Evolutionary conservation across 805 yeast species (phyloP).

Genomic region (Myxozyma udenii): DNA sequence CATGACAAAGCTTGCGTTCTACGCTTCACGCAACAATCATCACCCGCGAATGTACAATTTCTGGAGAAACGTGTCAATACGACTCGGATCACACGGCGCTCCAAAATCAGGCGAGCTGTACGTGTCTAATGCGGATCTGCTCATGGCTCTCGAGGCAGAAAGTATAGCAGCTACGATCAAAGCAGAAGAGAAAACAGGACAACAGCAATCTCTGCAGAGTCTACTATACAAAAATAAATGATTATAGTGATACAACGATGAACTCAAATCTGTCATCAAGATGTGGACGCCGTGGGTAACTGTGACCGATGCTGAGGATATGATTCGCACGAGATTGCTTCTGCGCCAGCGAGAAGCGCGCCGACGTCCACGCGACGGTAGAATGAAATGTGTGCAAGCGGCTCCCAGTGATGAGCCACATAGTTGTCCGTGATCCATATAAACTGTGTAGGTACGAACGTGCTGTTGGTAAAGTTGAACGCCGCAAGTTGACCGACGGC

Average conservation of each 20-base stretch:
- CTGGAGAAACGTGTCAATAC: conserved; percentile 13
- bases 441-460: conserved; percentile 21
- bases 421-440: conserved; percentile 15
- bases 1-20: conserved; percentile 19
- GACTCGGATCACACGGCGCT: conserved; percentile 7
- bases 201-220: neutral
- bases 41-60: conserved; percentile 23
- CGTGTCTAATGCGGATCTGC: conserved; percentile 4
- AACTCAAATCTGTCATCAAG: neutral
- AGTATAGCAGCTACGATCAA: neutral
- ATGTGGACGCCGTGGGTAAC: neutral
- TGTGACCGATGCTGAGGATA: neutral
- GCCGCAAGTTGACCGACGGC: conserved; percentile 27
- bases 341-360: conserved; percentile 14
- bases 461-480: conserved; percentile 17
- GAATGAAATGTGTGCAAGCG: conserved; percentile 10
- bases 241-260: neutral
- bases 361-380: conserved; percentile 20
- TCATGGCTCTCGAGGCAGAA: conserved; percentile 11
- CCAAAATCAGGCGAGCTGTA: neutral
- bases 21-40: conserved; percentile 14
- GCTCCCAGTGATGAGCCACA: conserved; percentile 25
- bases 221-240: neutral
- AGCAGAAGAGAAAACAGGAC: neutral
- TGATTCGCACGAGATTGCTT: neutral